These are phyloP conservation scores for Botrytis porri DNA, from an alignment of 2,329 filamentous ascomycete genomes.

Conservation along the genomic window DNA sequence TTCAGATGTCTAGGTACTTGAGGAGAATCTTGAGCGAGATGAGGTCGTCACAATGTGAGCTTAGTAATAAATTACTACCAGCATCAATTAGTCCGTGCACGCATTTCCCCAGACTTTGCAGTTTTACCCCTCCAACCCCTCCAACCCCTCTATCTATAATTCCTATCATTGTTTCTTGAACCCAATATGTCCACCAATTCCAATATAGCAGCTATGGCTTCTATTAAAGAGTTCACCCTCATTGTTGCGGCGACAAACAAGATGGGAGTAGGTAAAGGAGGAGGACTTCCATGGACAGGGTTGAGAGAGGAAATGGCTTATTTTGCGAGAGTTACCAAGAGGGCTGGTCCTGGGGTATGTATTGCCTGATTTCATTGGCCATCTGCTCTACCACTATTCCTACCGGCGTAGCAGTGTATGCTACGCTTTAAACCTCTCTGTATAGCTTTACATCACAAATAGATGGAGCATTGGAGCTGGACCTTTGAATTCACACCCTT, in stretches of 20 bases:
- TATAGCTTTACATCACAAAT: neutral
- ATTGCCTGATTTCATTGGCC: neutral
- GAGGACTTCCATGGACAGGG: conserved; percentile 82
- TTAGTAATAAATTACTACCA: conserved; percentile 5
- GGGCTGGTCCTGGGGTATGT: conserved; percentile 42
- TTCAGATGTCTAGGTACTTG: neutral
- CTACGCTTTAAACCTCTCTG: accelerated
- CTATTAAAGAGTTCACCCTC: conserved; percentile 65
- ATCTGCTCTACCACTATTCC: too few species aligned
- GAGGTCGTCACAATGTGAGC: neutral
- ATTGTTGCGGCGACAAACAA: conserved; percentile 87
- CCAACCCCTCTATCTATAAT: conserved; percentile 2
- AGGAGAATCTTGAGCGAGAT: neutral
- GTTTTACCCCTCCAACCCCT: conserved; percentile 16
- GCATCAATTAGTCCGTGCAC: neutral
- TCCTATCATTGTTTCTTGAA: neutral
- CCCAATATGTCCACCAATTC: conserved; percentile 1
- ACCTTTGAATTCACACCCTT: too few species aligned
- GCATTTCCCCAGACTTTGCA: conserved; percentile 13
- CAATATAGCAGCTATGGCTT: conserved; percentile 20
- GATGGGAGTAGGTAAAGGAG: conserved; percentile 82
- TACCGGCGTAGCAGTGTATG: neutral
- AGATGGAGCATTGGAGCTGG: neutral
- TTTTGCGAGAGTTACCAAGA: conserved; percentile 84
- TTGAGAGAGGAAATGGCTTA: conserved; percentile 92